Base-by-base conservation (phyloP, 805 yeast species). In the Candida morakotiae region DNA sequence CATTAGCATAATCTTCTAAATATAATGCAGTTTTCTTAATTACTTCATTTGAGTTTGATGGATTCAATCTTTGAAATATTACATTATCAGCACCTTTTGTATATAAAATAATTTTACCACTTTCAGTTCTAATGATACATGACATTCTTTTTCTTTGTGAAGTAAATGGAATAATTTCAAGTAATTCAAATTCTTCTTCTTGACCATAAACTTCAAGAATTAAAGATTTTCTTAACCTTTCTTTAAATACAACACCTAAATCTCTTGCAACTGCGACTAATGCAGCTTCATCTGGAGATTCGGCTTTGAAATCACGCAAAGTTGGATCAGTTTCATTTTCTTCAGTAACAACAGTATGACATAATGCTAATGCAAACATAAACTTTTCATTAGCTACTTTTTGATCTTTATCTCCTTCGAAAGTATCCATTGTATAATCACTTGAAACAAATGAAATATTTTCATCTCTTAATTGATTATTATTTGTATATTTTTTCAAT, bases 241-340 rank as follows among this genome's bases (percentile, higher is more conserved):
- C 82, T 16, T 70, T 58, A 52, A 82, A 75, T 0, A 75, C 79
- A 46, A 79, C 70, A 8, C 94, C 94, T 21, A 83, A 48, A 53
- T 83, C 91, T 35, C 85, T 65, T 1, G 91, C 91, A 31, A 75
- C 81, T 2, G 82, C 67, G n/a, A 85, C 91, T 37, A 84, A 67
- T 1, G 93, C 89, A 28, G 82, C 78, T 55, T 84, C 94, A 62
- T 84, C 94, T 0, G 94, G 94, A 7, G 88, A 81, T 52, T 84
- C 89, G 1, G 91, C 89, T 49, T 83, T 81, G 60, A 77, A 81
- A 20, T 69, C 68, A 28, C 78, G 55, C 23, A 58, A 52, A 7
- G 53, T 54, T 0, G 64, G 64, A 14, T 71, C 75, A 7, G 61
- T 58, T 2, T 52, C 53, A 32, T 62, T 64, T 7, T 41, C 51